phyloP scores from a whole-genome alignment of 371 early-diverging fungal genomes.

The Parasitella parasitica region DNA sequence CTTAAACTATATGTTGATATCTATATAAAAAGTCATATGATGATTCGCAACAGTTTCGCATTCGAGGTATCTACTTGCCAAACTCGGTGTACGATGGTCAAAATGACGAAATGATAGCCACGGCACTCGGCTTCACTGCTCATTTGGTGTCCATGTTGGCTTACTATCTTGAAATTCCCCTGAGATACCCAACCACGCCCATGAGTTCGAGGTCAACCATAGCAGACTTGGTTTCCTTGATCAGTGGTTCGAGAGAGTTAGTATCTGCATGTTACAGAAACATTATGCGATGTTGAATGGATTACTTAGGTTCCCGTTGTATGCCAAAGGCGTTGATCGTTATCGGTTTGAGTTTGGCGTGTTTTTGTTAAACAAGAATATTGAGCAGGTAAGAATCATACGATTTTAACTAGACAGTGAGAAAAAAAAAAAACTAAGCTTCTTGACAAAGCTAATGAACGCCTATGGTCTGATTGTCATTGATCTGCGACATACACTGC shows the following conservation, averaged over 20 bases:
- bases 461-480: slow-evolving; percentile 69
- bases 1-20: slow-evolving; percentile 18
- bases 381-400: slow-evolving; percentile 90
- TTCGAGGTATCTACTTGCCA: slow-evolving; percentile 68
- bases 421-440: too few species aligned
- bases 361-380: slow-evolving; percentile 81
- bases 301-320: slow-evolving; percentile 75
- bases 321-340: slow-evolving; percentile 67
- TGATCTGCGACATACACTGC: slow-evolving; percentile 77
- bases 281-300: too few species aligned
- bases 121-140: slow-evolving; percentile 73
- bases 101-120: slow-evolving; percentile 72
- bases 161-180: slow-evolving; percentile 68
- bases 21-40: slow-evolving; percentile 49
- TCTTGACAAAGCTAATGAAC: slow-evolving; percentile 82
- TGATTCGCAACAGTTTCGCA: slow-evolving; percentile 55
- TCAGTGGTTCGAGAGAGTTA: slow-evolving; percentile 58
- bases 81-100: slow-evolving; percentile 59
- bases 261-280: slow-evolving; percentile 8
- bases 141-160: slow-evolving; percentile 76
- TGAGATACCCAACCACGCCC: slow-evolving; percentile 74
- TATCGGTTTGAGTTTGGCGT: slow-evolving; percentile 83
- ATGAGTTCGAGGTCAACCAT: slow-evolving; percentile 81
- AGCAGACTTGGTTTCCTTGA: slow-evolving; percentile 62
- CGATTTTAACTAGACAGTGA: too few species aligned